phyloP scores from a whole-genome alignment of 208 protist species.

The Angomonas deanei region DNA sequence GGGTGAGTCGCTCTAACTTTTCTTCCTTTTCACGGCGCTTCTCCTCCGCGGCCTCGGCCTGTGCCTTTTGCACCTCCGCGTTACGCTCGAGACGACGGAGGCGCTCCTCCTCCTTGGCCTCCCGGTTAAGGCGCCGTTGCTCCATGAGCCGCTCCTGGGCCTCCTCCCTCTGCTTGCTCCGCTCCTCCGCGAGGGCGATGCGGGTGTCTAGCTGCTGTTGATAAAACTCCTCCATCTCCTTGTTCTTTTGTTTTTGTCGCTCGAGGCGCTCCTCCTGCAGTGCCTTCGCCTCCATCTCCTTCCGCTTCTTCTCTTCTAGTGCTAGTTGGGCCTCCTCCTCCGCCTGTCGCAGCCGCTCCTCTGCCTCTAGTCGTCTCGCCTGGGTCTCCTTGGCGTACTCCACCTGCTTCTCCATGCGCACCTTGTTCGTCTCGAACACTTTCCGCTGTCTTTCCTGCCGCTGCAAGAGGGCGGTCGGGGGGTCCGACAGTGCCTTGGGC shows the following conservation, averaged over 20 bases:
- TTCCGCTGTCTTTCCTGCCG: slow-evolving; percentile 45
- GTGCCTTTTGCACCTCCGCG: slow-evolving; percentile 29
- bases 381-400: slow-evolving; percentile 39
- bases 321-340: slow-evolving; percentile 37
- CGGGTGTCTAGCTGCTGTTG: slow-evolving; percentile 36
- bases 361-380: slow-evolving; percentile 23
- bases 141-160: slow-evolving; percentile 36
- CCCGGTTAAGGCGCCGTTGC: slow-evolving; percentile 21
- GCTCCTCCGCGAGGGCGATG: slow-evolving; percentile 39
- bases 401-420: slow-evolving; percentile 46
- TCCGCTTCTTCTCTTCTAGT: slow-evolving; percentile 25
- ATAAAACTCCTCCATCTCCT: slow-evolving; percentile 45
- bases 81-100: slow-evolving; percentile 44
- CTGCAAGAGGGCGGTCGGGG: slow-evolving; percentile 38
- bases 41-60: slow-evolving; percentile 27
- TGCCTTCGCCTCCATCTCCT: slow-evolving; percentile 28
- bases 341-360: slow-evolving; percentile 38
- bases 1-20: slow-evolving; percentile 30
- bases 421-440: slow-evolving; percentile 44
- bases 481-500: slow-evolving; percentile 6
- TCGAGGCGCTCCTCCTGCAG: slow-evolving; percentile 44
- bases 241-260: slow-evolving; percentile 31
- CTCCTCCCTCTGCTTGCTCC: slow-evolving; percentile 35
- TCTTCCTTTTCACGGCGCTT: slow-evolving; percentile 44
- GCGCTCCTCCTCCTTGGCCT: slow-evolving; percentile 49